Conservation (phyloP, 2,329 filamentous ascomycete genomes). For the Daldinia eschscholtzii region DNA sequence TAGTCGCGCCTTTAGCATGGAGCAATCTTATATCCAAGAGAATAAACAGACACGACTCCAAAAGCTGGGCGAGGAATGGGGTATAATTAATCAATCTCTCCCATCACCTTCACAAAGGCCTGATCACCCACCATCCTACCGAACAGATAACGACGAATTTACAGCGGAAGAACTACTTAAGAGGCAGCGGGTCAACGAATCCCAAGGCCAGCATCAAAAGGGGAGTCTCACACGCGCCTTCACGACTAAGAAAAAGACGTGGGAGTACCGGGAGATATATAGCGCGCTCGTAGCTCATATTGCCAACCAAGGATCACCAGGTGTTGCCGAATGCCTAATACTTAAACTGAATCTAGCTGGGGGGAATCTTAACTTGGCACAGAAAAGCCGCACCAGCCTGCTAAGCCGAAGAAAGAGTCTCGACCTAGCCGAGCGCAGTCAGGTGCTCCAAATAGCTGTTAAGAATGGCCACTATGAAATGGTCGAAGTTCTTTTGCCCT, state of each 20-base stretch:
- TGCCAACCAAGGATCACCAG: conserved; percentile 62
- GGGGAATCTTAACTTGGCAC: conserved; percentile 63
- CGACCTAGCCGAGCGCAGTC: conserved; percentile 64
- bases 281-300: conserved; percentile 65
- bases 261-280: conserved; percentile 67
- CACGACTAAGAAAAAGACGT: conserved; percentile 63
- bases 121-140: conserved; percentile 58
- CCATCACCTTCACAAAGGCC: conserved; percentile 59
- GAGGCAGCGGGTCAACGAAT: conserved; percentile 55
- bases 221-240: conserved; percentile 60
- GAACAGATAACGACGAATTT: conserved; percentile 63
- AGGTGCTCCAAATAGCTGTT: conserved; percentile 65
- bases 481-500: conserved; percentile 65
- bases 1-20: conserved; percentile 44
- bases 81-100: conserved; percentile 57
- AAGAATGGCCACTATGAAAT: conserved; percentile 64
- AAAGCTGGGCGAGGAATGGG: conserved; percentile 65
- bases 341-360: conserved; percentile 63
- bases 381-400: conserved; percentile 63
- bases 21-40: conserved; percentile 47
- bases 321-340: conserved; percentile 68
- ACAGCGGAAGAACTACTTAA: conserved; percentile 68
- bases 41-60: conserved; percentile 63
- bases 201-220: conserved; percentile 55
- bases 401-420: conserved; percentile 64